A percentile compares a stretch with the other conserved stretches of the same genome.
These are phyloP conservation scores for Prosopis cineraria DNA, from an alignment of 306 rosid genomes.

Conservation along the genomic window DNA sequence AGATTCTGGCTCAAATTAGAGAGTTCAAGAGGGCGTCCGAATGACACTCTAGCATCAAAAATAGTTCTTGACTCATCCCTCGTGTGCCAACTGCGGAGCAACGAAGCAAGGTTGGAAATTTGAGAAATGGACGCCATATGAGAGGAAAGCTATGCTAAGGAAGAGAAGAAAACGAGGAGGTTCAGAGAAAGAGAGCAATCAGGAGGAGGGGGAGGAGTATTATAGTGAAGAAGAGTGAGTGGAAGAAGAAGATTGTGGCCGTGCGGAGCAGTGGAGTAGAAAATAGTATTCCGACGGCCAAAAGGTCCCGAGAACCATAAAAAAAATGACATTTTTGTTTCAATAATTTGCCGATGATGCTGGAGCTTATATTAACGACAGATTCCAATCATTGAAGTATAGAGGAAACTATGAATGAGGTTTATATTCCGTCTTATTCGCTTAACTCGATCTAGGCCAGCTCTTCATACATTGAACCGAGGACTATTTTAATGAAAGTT, in stretches of 20 bases:
- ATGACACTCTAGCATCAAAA: not conserved
- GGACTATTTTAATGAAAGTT: not conserved
- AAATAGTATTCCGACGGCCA: constrained; percentile 23
- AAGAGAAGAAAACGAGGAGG: not conserved
- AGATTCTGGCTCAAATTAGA: constrained; percentile 22
- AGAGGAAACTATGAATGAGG: not conserved
- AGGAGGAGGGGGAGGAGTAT: not conserved
- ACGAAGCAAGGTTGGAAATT: constrained; percentile 16
- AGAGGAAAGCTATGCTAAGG: not conserved
- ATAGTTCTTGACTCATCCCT: constrained; percentile 10
- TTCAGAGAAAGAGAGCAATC: not conserved
- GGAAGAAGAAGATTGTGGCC: not conserved
- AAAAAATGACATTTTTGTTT: not conserved
- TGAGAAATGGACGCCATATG: constrained; percentile 49
- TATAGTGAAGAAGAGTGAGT: not conserved
- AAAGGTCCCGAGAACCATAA: not conserved
- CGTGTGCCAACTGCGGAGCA: not conserved
- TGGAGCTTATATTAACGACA: not conserved
- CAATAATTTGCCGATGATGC: constrained; percentile 9
- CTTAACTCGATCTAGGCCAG: not conserved
- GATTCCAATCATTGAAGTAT: not conserved
- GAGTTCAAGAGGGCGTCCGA: constrained; percentile 3
- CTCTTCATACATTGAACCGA: not conserved
- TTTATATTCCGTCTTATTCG: not conserved
- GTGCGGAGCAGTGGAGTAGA: not conserved